Evolutionary conservation across 2,329 filamentous ascomycete genomes (phyloP).

Genomic region (Pyrenochaeta sp.): DNA sequence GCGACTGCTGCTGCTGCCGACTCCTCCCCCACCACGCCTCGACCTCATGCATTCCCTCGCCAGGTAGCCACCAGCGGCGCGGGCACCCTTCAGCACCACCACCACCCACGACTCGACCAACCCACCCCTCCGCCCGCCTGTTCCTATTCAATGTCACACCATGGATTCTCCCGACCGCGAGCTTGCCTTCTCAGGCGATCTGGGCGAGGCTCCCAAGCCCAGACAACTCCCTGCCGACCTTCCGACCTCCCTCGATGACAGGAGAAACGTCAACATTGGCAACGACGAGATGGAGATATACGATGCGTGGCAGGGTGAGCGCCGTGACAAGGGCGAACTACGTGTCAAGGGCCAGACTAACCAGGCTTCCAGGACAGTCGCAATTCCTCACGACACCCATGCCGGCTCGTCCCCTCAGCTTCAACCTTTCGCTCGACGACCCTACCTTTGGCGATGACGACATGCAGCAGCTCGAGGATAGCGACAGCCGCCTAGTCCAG

Average conservation of each 20-base stretch:
- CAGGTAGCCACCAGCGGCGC: slow-evolving; percentile 6
- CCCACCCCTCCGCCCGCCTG: not conserved
- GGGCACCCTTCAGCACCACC: slow-evolving; percentile 3
- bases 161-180: slow-evolving; percentile 47
- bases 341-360: slow-evolving; percentile 2
- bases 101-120: not conserved
- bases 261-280: slow-evolving; percentile 71
- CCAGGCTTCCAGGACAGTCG: slow-evolving; percentile 74
- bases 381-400: slow-evolving; percentile 91
- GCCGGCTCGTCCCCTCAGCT: slow-evolving; percentile 81
- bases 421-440: slow-evolving; percentile 86
- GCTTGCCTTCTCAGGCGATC: slow-evolving; percentile 44
- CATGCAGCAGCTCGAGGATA: slow-evolving; percentile 69
- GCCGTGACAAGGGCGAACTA: slow-evolving; percentile 31
- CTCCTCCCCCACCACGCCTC: slow-evolving; percentile 12
- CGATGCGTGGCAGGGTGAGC: slow-evolving; percentile 94
- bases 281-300: slow-evolving; percentile 93
- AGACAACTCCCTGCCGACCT: slow-evolving; percentile 79
- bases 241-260: slow-evolving; percentile 89
- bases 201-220: slow-evolving; percentile 36
- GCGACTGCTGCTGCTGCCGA: slow-evolving; percentile 7
- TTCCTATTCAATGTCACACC: slow-evolving; percentile 35
- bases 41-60: slow-evolving; percentile 14
- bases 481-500: slow-evolving; percentile 87
- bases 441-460: slow-evolving; percentile 74